Evolutionary conservation across 2,329 filamentous ascomycete species (phyloP), one percentile per base, ranked within the genome.

Genomic region (Calonectria multiphialidica): DNA sequence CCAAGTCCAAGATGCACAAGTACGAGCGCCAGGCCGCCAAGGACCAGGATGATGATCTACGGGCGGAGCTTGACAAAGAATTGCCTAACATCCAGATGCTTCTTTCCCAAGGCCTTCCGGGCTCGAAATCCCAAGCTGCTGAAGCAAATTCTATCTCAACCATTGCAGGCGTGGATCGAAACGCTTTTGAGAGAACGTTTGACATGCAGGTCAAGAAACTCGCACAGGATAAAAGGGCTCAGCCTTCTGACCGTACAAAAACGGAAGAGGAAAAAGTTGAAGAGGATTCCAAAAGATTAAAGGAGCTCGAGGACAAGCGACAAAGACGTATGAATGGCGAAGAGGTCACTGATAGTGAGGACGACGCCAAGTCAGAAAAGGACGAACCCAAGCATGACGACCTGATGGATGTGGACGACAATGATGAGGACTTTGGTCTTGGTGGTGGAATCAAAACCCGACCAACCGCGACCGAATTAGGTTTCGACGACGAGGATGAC

Each of bases 1-100:
- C 96, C 72, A 99, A 99, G 84, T 98, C 96, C 1, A 99, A 99
- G 82, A 88, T 94, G 74, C 90, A 98, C 89, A 98, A 98, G 85
- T 96, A 96, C 81, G 96, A 98, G 85, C 92, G 97, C 47, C 97
- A 99, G 84, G 93, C 95, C 72, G 91, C 92, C 33, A 98, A 98
- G 81, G 97, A 98, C 73, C 95, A 97, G 62, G 97, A 99, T 77
- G 95, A 97, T 63, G 96, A 98, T 76, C 84, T 98, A 66, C 90
- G 95, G 71, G 92, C 93, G 71, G 92, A 96, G 82, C 88, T 99
- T 18, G 95, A 99, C 82, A 93, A 96, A 81, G 94, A 95, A 47
- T 88, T 98, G 73, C 89, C 90, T 15, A 92, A 94, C 75, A 90
- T 99, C 16, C 93, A 95, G 75, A 88, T 89, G 65, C 89, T 98